phyloP scores from a whole-genome alignment of 192 early-diverging fungal genomes.

The Umbelopsis ramanniana region DNA sequence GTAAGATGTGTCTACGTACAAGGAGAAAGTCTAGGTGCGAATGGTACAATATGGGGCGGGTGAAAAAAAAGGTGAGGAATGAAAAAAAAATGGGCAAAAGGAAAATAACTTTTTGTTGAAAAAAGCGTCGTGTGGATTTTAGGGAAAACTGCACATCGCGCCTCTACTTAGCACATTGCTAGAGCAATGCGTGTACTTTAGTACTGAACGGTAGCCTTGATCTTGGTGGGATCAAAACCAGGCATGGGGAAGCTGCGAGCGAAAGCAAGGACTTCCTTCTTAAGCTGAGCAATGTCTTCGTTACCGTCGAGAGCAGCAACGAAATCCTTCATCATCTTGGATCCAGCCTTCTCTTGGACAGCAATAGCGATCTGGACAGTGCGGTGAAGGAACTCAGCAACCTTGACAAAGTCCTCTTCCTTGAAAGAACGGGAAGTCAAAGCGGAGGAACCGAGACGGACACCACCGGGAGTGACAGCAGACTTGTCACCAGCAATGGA shows the following conservation, averaged over 20 bases:
- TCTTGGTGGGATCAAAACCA: constrained; percentile 58
- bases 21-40: constrained; percentile 22
- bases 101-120: constrained; percentile 15
- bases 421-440: constrained; percentile 97
- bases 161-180: constrained; percentile 5
- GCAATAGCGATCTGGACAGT: constrained; percentile 86
- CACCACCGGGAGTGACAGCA: constrained; percentile 96
- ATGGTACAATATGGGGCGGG: constrained; percentile 7
- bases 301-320: constrained; percentile 77
- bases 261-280: constrained; percentile 90
- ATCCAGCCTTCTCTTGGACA: constrained; percentile 84
- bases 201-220: constrained; percentile 37
- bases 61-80: background rate
- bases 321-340: constrained; percentile 99
- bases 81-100: background rate
- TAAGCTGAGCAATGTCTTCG: constrained; percentile 80
- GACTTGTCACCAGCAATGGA: constrained; percentile 95
- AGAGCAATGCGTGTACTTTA: background rate
- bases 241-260: constrained; percentile 98
- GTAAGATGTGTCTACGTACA: constrained; percentile 22
- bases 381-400: constrained; percentile 96
- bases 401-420: constrained; percentile 94
- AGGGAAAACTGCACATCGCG: constrained; percentile 21
- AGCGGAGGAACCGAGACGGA: constrained; percentile 93
- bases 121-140: constrained; percentile 25